Percentiles rank a stretch among this genome's conserved stretches.
Conservation (phyloP, 768 basidiomycete genomes). For the Auricularia sp. region DNA sequence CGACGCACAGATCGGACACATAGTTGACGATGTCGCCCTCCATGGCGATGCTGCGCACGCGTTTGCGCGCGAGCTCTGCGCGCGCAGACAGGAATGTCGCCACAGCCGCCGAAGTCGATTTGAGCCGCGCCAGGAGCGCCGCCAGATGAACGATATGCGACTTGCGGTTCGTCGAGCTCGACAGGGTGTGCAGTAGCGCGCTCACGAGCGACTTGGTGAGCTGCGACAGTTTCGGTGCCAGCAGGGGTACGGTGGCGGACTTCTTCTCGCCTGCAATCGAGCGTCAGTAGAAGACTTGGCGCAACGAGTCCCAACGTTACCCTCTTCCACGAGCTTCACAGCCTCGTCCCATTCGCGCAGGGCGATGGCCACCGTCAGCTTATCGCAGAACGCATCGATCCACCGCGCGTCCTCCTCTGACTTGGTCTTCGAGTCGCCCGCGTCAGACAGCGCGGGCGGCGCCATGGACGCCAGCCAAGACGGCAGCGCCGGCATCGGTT, state of each 20-base stretch:
- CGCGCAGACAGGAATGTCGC: slow-evolving; percentile 76
- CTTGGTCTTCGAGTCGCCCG: slow-evolving; percentile 50
- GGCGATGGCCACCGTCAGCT: slow-evolving; percentile 84
- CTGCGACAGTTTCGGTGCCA: slow-evolving; percentile 50
- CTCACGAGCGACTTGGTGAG: slow-evolving; percentile 60
- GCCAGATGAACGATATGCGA: slow-evolving; percentile 62
- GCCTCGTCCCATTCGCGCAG: slow-evolving; percentile 83
- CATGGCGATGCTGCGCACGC: slow-evolving; percentile 76
- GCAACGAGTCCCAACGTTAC: slow-evolving; percentile 26
- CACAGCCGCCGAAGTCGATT: slow-evolving; percentile 68
- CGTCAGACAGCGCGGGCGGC: slow-evolving; percentile 1
- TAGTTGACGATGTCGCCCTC: slow-evolving; percentile 84
- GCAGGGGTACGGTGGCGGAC: slow-evolving; percentile 41
- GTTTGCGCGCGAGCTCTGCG: slow-evolving; percentile 57
- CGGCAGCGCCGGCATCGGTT: slow-evolving; percentile 17
- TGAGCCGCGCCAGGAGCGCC: slow-evolving; percentile 61
- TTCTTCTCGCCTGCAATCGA: slow-evolving; percentile 47
- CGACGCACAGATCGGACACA: slow-evolving; percentile 76
- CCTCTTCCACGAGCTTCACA: slow-evolving; percentile 74
- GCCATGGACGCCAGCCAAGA: slow-evolving; percentile 45
- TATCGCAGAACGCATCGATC: slow-evolving; percentile 85
- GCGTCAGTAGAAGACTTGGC: background rate
- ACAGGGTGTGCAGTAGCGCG: slow-evolving; percentile 63
- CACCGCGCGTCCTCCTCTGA: slow-evolving; percentile 76
- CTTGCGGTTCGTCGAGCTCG: slow-evolving; percentile 69